These are phyloP conservation scores for Cercospora nicotianae DNA, from an alignment of 2,329 filamentous ascomycete species.

Conservation along the genomic window DNA sequence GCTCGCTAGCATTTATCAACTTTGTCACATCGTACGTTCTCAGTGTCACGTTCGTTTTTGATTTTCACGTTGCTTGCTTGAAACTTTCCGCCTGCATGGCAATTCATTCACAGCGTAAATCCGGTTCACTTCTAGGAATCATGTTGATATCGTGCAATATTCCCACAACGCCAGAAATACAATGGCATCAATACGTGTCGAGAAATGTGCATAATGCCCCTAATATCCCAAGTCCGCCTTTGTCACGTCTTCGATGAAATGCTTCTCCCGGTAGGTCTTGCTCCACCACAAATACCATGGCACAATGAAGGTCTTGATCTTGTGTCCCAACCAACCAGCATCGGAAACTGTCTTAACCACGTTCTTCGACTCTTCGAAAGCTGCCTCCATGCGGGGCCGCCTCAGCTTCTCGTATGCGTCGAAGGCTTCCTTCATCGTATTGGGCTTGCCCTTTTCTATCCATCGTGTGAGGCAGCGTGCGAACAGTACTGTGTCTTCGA, in stretches of 20 bases:
- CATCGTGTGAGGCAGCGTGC: slow-evolving; percentile 46
- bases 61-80: neutral
- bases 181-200: neutral
- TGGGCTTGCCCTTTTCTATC: slow-evolving; percentile 43
- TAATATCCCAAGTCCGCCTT: slow-evolving; percentile 43
- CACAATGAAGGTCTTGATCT: slow-evolving; percentile 48
- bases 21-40: neutral
- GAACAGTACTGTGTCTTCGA: slow-evolving; percentile 55
- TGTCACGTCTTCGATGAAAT: slow-evolving; percentile 50
- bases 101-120: neutral
- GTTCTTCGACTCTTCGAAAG: slow-evolving; percentile 50
- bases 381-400: slow-evolving; percentile 46
- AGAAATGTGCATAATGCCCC: neutral
- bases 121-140: neutral
- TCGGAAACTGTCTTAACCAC: slow-evolving; percentile 49
- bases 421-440: slow-evolving; percentile 48
- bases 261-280: slow-evolving; percentile 43
- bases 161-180: neutral
- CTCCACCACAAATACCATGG: slow-evolving; percentile 52
- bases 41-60: too few species aligned
- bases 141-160: neutral
- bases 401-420: slow-evolving; percentile 51
- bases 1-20: neutral
- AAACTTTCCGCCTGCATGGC: neutral
- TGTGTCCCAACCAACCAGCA: slow-evolving; percentile 48